Conservation (phyloP, 2,329 filamentous ascomycete species). For the Alternaria rosae region DNA sequence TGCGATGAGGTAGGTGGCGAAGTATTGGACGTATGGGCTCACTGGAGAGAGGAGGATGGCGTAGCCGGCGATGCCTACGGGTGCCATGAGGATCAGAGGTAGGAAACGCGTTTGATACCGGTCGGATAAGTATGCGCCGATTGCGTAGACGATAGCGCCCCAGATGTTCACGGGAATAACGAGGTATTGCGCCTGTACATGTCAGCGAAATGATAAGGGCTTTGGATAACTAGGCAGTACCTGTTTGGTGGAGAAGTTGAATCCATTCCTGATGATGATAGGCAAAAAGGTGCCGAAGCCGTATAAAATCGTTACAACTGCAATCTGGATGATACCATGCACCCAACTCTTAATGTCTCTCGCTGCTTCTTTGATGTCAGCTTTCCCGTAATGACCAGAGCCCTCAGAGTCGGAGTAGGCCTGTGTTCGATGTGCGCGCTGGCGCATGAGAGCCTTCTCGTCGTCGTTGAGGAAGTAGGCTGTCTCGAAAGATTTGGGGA, state of each 20-base stretch:
- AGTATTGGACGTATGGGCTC: slow-evolving; percentile 36
- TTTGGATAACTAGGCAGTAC: slow-evolving; percentile 18
- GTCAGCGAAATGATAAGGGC: not conserved
- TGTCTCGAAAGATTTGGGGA: slow-evolving; percentile 43
- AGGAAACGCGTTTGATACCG: slow-evolving; percentile 49
- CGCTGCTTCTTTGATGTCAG: slow-evolving; percentile 42
- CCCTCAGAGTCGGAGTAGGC: slow-evolving; percentile 42
- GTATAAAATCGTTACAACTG: slow-evolving; percentile 51
- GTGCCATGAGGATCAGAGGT: slow-evolving; percentile 43
- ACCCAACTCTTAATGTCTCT: slow-evolving; percentile 45
- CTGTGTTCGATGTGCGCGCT: slow-evolving; percentile 38
- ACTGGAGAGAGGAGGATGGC: slow-evolving; percentile 40
- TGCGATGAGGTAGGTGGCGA: slow-evolving; percentile 44
- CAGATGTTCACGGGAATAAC: slow-evolving; percentile 54
- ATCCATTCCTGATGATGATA: slow-evolving; percentile 53
- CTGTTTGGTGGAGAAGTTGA: slow-evolving; percentile 51
- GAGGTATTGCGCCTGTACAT: slow-evolving; percentile 42
- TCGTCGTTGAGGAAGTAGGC: slow-evolving; percentile 43
- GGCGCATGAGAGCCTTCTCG: slow-evolving; percentile 41
- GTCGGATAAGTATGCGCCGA: slow-evolving; percentile 51
- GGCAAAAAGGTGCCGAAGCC: slow-evolving; percentile 53
- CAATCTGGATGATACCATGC: slow-evolving; percentile 50
- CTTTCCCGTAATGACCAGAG: slow-evolving; percentile 36
- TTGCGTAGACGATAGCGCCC: slow-evolving; percentile 51
- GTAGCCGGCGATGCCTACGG: slow-evolving; percentile 42